Evolutionary conservation across 2,329 filamentous ascomycete genomes (phyloP).

Genomic region (Cadophora sp.): DNA sequence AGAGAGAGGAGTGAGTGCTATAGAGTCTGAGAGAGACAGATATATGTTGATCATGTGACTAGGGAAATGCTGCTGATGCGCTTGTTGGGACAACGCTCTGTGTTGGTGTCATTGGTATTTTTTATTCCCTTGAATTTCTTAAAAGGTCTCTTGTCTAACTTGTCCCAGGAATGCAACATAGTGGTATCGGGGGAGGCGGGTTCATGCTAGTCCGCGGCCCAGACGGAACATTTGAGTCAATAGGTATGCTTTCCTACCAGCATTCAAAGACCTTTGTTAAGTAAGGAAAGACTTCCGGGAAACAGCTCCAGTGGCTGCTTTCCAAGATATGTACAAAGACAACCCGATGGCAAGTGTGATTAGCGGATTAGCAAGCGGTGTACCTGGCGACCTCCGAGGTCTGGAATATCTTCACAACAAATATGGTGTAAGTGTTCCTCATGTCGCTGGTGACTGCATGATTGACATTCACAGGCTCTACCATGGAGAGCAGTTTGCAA

Average conservation of each 20-base stretch:
- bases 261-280: slow-evolving; percentile 14
- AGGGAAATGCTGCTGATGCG: slow-evolving; percentile 79
- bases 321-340: slow-evolving; percentile 83
- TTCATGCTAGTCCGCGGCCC: slow-evolving; percentile 82
- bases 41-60: slow-evolving; percentile 31
- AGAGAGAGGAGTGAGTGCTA: slow-evolving; percentile 51
- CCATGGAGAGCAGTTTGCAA: slow-evolving; percentile 75
- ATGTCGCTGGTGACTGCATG: neutral
- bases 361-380: slow-evolving; percentile 74
- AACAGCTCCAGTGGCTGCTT: slow-evolving; percentile 81
- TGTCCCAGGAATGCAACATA: slow-evolving; percentile 71
- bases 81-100: slow-evolving; percentile 78
- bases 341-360: slow-evolving; percentile 70
- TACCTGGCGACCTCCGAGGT: slow-evolving; percentile 79
- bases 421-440: slow-evolving; percentile 61
- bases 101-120: slow-evolving; percentile 69
- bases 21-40: neutral
- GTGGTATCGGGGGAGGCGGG: slow-evolving; percentile 87
- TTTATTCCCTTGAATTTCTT: neutral
- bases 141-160: neutral
- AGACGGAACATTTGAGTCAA: slow-evolving; percentile 79
- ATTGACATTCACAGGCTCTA: slow-evolving; percentile 50
- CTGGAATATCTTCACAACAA: slow-evolving; percentile 78
- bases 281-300: slow-evolving; percentile 76
- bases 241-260: slow-evolving; percentile 49